phyloP scores from a whole-genome alignment of 2,329 filamentous ascomycete genomes.

The Fusarium subtropicale region DNA sequence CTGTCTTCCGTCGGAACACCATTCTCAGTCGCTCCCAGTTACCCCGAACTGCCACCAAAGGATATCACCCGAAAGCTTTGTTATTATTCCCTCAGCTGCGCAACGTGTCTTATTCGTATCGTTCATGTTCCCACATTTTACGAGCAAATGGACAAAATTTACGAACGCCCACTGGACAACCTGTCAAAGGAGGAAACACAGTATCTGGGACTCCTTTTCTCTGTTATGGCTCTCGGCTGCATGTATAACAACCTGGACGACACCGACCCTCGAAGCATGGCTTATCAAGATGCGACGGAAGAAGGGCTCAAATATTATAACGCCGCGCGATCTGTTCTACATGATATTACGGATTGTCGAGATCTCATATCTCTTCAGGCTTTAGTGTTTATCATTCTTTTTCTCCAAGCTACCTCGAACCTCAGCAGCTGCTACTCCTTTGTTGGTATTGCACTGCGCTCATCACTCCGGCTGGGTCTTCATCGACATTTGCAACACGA shows the following conservation, averaged over 20 bases:
- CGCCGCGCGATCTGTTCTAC: constrained; percentile 72
- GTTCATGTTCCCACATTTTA: constrained; percentile 87
- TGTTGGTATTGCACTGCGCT: constrained; percentile 80
- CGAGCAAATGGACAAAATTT: constrained; percentile 79
- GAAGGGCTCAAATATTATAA: constrained; percentile 80
- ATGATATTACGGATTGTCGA: constrained; percentile 75
- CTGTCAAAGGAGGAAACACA: constrained; percentile 73
- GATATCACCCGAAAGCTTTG: constrained; percentile 66
- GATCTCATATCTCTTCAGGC: constrained; percentile 80
- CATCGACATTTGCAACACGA: constrained; percentile 78
- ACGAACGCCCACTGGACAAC: constrained; percentile 73
- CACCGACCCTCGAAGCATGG: constrained; percentile 58
- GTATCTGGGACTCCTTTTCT: constrained; percentile 77
- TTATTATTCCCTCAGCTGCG: constrained; percentile 67
- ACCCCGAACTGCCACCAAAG: constrained; percentile 76
- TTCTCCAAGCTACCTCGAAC: constrained; percentile 82
- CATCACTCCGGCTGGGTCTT: constrained; percentile 80
- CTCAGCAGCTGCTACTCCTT: constrained; percentile 84
- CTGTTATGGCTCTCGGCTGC: constrained; percentile 77
- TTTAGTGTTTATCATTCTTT: constrained; percentile 82
- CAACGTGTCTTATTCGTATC: constrained; percentile 72
- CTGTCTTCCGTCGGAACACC: constrained; percentile 72
- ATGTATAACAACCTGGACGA: constrained; percentile 74
- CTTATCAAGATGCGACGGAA: constrained; percentile 64
- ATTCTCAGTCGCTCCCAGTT: constrained; percentile 62